Evolutionary conservation across 202 grass and related monocot genomes (phyloP).

Genomic region (Dendrocalamus latiflorus): DNA sequence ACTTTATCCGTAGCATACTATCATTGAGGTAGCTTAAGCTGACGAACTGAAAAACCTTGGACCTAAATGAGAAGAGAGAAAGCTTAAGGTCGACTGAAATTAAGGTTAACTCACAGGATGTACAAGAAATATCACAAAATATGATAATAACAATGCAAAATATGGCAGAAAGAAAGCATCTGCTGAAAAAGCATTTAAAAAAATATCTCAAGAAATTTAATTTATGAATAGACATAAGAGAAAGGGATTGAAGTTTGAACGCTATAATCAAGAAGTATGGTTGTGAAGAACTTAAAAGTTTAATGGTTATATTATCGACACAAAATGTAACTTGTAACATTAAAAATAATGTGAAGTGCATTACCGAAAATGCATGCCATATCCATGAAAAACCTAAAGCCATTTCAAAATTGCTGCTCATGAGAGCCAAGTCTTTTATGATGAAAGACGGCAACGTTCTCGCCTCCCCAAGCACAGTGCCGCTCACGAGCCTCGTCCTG

Average conservation of each 20-base stretch:
- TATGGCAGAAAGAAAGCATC: slow-evolving; percentile 7
- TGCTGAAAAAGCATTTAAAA: not conserved
- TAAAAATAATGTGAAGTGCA: not conserved
- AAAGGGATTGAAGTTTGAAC: not conserved
- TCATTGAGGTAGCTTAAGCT: slow-evolving; percentile 95
- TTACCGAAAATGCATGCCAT: not conserved
- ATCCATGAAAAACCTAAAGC: not conserved
- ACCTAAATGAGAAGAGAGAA: slow-evolving; percentile 38
- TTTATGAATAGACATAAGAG: not conserved
- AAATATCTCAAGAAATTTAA: not conserved
- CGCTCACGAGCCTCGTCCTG: no score
- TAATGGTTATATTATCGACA: not conserved
- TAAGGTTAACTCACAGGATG: not conserved
- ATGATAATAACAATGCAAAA: not conserved
- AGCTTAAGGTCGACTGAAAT: not conserved
- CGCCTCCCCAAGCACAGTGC: no score
- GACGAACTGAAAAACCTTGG: slow-evolving; percentile 98
- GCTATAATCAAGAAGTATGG: slow-evolving; percentile 7
- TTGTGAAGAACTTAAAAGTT: slow-evolving; percentile 2
- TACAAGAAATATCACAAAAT: not conserved
- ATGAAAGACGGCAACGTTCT: no score
- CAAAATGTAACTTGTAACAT: slow-evolving; percentile 4
- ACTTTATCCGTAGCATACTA: slow-evolving; percentile 98
- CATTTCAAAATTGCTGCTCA: not conserved
- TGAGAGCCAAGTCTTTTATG: no score